A percentile compares a stretch with the other conserved stretches of the same genome.
Conservation (phyloP, 768 basidiomycete genomes). For the Mycena floridula region DNA sequence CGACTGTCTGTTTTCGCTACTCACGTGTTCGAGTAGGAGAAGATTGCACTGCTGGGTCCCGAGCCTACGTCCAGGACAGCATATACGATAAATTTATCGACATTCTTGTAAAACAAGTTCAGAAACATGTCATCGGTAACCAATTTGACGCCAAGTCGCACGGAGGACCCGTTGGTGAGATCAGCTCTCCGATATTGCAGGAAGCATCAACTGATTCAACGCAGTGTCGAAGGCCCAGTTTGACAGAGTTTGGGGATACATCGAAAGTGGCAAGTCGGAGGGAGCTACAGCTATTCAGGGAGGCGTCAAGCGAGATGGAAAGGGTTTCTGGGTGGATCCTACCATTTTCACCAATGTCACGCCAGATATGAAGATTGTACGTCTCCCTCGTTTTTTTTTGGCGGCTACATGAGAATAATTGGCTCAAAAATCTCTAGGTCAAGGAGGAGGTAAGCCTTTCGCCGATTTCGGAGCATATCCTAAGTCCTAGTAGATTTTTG, state of each 20-base stretch:
- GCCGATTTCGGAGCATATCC: not conserved
- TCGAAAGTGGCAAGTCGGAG: conserved; percentile 77
- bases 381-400: conserved; percentile 12
- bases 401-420: not conserved
- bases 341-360: conserved; percentile 84
- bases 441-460: conserved; percentile 54
- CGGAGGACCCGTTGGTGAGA: conserved; percentile 78
- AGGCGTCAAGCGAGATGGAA: conserved; percentile 68
- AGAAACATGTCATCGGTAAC: conserved; percentile 69
- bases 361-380: conserved; percentile 81
- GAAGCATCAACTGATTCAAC: too few relatives aligned
- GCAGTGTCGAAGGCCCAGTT: conserved; percentile 83
- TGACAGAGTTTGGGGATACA: conserved; percentile 83
- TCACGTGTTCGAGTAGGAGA: too few relatives aligned
- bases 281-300: conserved; percentile 78
- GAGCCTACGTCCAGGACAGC: conserved; percentile 82
- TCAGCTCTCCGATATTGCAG: not conserved
- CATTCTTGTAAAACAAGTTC: conserved; percentile 58
- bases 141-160: conserved; percentile 70
- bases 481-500: conserved; percentile 66
- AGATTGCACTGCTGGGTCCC: conserved; percentile 89
- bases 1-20: too few relatives aligned
- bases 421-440: conserved; percentile 30
- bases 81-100: conserved; percentile 82
- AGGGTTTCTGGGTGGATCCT: conserved; percentile 87